Evolutionary conservation across 164 flowering plant genomes (phyloP), one percentile per base, ranked within the genome.

Genomic region (Chimonanthus salicifolius): DNA sequence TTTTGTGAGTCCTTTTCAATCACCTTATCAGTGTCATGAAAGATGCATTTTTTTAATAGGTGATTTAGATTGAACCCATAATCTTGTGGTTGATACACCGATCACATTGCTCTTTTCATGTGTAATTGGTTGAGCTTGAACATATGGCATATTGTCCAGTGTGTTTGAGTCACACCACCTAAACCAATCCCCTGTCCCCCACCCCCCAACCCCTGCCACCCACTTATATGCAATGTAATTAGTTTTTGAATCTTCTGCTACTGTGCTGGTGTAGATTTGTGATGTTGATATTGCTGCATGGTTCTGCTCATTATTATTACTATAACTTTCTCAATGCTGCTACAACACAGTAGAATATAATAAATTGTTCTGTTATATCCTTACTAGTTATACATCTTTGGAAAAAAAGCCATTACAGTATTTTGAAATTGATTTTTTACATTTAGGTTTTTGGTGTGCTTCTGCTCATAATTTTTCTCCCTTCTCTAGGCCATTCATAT

Each of bases 401-500:
- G 58, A 11, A 54, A n/a, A 54, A 54, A 4, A 11, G 16, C 1
- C 16, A n/a, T 54, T 3, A 54, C 60, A 4, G 16, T 54, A 11
- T 54, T 50, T 50, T 50, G 8, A 7, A 7, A 3, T 54, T 13
- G 10, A 7, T 54, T 54, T 54, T 54, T 54, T 16, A 13, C 60
- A 1, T 9, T 13, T 16, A 10, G 11, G 5, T 54, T 54, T 54
- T 9, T 54, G 15, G 15, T 8, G 2, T 43, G 54, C 4, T 47
- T 62, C 47, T 44, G 62, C 8, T 51, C 51, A 13, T 69, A 33
- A 69, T 9, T 9, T 3, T 44, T 71, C 6, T 43, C 10, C 46
- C 60, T 58, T 76, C 4, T 75, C 46, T 58, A 92, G 99, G 95
- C 81, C 90, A 94, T 84, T 87, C 89, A 13, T 92, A 88, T 84